Evolutionary conservation across 2,329 filamentous ascomycete species (phyloP).

Genomic region (Periconia digitata): DNA sequence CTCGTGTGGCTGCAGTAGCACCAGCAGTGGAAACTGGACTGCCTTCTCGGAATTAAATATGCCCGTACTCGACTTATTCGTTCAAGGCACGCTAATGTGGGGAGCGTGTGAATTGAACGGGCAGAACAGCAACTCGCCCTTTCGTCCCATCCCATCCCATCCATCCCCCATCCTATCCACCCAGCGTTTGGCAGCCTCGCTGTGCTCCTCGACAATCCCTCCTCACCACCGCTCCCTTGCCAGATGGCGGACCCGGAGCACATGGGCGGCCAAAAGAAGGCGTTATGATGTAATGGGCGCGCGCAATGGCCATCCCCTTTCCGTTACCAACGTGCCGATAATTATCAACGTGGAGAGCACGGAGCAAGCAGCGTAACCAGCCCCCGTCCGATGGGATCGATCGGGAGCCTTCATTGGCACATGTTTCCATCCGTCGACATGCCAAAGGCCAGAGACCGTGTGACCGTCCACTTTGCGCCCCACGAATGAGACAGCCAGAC

Average conservation of each 20-base stretch:
- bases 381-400: not conserved
- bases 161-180: no score
- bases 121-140: no score
- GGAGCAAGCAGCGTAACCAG: not conserved
- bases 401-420: no score
- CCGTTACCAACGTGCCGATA: not conserved
- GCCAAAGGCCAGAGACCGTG: not conserved
- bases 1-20: not conserved
- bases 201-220: no score
- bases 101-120: no score
- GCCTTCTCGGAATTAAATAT: not conserved
- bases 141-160: no score
- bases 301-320: not conserved
- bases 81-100: no score
- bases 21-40: not conserved
- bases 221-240: no score
- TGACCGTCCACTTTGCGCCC: not conserved
- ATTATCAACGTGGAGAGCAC: no score
- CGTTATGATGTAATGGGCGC: constrained; percentile 3
- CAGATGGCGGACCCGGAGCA: not conserved
- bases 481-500: not conserved
- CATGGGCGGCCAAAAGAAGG: not conserved
- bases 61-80: no score
- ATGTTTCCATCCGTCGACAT: no score
- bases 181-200: no score